Percentiles rank a stretch among this genome's conserved stretches.
These are phyloP conservation scores for Dendrobium officinale DNA, from an alignment of 106 monocot species.

Conservation along the genomic window DNA sequence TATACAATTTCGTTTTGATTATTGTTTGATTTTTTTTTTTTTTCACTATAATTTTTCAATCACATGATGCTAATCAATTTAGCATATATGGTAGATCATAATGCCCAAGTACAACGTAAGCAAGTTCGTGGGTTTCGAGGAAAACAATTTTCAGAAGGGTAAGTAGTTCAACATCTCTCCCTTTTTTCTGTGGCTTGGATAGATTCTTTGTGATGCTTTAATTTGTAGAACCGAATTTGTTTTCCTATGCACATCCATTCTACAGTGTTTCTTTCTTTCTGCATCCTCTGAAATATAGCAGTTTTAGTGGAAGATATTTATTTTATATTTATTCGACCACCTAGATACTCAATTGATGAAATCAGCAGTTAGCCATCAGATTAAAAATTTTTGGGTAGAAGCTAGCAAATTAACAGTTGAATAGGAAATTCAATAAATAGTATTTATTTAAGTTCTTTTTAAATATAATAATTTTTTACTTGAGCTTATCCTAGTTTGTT, in stretches of 20 bases:
- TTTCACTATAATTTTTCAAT: neutral
- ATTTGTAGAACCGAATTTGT: neutral
- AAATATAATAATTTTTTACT: neutral
- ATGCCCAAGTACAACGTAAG: constrained; percentile 39
- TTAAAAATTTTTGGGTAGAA: neutral
- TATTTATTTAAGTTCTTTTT: neutral
- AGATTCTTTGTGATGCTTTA: neutral
- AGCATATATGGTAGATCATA: constrained; percentile 34
- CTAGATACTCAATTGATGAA: neutral
- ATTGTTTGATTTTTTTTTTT: neutral
- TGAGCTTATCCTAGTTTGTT: neutral
- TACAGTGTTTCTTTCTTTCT: neutral
- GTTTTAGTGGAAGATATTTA: constrained; percentile 4
- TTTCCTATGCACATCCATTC: neutral
- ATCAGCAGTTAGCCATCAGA: neutral
- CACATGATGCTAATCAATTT: neutral
- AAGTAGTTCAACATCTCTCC: constrained; percentile 3
- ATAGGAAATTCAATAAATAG: neutral
- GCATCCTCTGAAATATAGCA: neutral
- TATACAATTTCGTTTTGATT: neutral
- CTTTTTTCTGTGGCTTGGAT: neutral
- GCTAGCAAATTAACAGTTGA: neutral
- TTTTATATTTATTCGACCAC: neutral
- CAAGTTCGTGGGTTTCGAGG: constrained; percentile 46
- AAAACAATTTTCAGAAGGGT: constrained; percentile 82